phyloP scores from a whole-genome alignment of 352 stramenopile genomes.

The Elongisporangium anandrum region DNA sequence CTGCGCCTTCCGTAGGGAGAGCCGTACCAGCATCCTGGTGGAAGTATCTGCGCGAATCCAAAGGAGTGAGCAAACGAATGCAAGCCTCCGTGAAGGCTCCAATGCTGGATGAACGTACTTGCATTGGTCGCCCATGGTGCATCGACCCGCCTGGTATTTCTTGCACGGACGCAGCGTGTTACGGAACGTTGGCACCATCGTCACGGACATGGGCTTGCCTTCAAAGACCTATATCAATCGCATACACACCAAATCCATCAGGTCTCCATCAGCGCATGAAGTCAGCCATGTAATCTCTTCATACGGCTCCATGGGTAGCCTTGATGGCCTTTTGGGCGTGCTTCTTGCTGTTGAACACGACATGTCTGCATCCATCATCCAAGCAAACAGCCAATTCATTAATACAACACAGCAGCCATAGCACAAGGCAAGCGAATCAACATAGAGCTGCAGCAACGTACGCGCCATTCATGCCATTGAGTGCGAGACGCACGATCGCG shows the following conservation, averaged over 20 bases:
- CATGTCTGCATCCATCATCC: conserved; percentile 29
- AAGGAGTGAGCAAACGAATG: neutral
- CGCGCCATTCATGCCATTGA: conserved; percentile 45
- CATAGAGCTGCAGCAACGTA: conserved; percentile 21
- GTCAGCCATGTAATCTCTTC: neutral
- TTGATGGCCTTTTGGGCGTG: conserved; percentile 31
- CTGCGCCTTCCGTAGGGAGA: neutral
- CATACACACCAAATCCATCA: too few relatives aligned
- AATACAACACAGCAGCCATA: too few relatives aligned
- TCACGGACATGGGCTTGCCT: conserved; percentile 45
- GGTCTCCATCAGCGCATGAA: too few relatives aligned
- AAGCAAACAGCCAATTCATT: too few relatives aligned
- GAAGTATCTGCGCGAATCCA: conserved; percentile 17
- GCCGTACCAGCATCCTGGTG: conserved; percentile 6
- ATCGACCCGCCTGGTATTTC: conserved; percentile 54
- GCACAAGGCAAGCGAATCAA: neutral
- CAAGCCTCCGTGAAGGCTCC: neutral
- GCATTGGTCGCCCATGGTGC: conserved; percentile 56
- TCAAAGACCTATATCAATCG: conserved; percentile 23
- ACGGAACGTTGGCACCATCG: conserved; percentile 32
- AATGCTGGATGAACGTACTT: conserved; percentile 36
- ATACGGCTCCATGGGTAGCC: conserved; percentile 43
- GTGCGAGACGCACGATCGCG: conserved; percentile 41
- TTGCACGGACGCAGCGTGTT: conserved; percentile 41
- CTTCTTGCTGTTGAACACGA: conserved; percentile 24